These are phyloP conservation scores for Ilex aquifolium DNA, from an alignment of 257 asterid species.

Conservation along the genomic window DNA sequence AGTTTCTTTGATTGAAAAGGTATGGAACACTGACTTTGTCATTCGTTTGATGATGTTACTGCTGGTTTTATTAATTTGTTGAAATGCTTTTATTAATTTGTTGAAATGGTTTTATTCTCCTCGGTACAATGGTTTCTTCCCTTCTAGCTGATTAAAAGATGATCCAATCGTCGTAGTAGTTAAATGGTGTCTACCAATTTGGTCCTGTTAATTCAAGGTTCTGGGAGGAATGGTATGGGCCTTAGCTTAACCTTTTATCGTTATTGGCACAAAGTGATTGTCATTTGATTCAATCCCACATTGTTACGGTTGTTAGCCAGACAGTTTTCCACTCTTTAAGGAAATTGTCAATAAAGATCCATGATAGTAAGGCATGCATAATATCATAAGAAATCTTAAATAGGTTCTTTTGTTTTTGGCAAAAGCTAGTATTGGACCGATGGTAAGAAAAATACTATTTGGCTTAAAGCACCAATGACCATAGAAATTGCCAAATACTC, in stretches of 20 bases:
- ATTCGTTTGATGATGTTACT: neutral
- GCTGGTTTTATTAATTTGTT: neutral
- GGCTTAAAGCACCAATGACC: neutral
- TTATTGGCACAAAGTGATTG: neutral
- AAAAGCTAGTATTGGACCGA: too few species aligned
- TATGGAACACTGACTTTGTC: constrained; percentile 2
- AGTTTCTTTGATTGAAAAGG: constrained; percentile 41
- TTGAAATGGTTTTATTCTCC: neutral
- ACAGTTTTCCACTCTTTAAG: neutral
- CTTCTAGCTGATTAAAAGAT: neutral
- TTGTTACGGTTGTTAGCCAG: neutral
- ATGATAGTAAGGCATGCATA: too few species aligned
- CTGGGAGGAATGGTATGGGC: neutral
- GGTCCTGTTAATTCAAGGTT: neutral
- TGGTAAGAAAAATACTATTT: neutral
- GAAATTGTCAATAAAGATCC: too few species aligned
- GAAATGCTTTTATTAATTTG: constrained; percentile 1
- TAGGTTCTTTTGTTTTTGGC: too few species aligned
- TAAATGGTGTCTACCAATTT: neutral
- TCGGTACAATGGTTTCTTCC: neutral
- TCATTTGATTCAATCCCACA: neutral
- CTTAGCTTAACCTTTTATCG: neutral
- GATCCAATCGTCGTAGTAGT: neutral
- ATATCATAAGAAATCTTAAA: too few species aligned
- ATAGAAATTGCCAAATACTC: neutral